A percentile compares a stretch with the other conserved stretches of the same genome.
These are phyloP conservation scores for Serendipita sp. DNA, from an alignment of 768 basidiomycete genomes.

Conservation along the genomic window DNA sequence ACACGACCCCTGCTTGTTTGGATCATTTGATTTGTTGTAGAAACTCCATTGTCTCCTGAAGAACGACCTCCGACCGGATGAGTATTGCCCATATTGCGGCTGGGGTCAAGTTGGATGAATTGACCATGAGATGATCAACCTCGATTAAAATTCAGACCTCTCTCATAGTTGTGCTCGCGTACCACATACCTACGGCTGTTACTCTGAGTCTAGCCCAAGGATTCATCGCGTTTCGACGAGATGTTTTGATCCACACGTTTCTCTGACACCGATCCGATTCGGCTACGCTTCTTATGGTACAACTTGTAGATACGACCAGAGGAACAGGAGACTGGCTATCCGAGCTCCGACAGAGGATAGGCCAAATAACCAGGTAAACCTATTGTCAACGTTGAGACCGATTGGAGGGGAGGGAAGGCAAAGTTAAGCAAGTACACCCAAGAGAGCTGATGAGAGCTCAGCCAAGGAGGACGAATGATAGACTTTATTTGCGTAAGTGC, in stretches of 20 bases:
- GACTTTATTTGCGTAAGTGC: conserved; percentile 19
- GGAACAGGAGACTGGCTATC: conserved; percentile 28
- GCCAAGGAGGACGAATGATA: conserved; percentile 14
- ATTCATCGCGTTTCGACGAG: neutral
- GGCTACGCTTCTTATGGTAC: conserved; percentile 30
- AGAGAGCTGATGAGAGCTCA: conserved; percentile 16
- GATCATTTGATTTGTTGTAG: conserved; percentile 18
- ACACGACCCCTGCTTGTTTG: conserved; percentile 10
- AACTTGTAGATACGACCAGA: conserved; percentile 35
- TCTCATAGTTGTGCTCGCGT: too few species aligned
- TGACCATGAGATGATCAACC: too few species aligned
- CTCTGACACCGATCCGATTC: conserved; percentile 30
- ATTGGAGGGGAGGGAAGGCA: conserved; percentile 21
- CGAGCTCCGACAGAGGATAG: conserved; percentile 30
- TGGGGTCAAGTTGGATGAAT: neutral
- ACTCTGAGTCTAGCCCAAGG: too few species aligned
- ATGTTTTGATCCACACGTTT: conserved; percentile 12
- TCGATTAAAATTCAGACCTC: too few species aligned
- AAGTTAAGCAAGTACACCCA: conserved; percentile 31
- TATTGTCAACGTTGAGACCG: conserved; percentile 27
- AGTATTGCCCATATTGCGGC: conserved; percentile 15
- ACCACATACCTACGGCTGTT: too few species aligned
- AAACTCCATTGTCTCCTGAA: conserved; percentile 29
- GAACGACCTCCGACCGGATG: conserved; percentile 25
- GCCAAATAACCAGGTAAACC: conserved; percentile 34